phyloP scores from a whole-genome alignment of 805 yeast species.

The Candida ponderosae region DNA sequence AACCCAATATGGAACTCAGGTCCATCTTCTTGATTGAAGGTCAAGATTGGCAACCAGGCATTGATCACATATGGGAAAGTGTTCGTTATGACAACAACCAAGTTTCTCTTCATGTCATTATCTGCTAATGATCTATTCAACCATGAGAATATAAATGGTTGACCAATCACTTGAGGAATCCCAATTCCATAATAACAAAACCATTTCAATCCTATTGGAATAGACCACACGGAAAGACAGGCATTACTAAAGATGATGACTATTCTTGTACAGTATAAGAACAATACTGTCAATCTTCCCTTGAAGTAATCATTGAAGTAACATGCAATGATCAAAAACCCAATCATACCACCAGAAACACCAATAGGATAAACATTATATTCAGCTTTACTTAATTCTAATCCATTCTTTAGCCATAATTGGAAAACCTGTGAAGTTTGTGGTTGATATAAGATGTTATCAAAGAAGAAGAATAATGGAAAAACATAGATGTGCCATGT shows the following conservation, averaged over 20 bases:
- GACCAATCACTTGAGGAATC: slow-evolving; percentile 41
- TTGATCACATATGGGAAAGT: slow-evolving; percentile 30
- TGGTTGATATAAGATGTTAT: slow-evolving; percentile 15
- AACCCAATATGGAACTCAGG: slow-evolving; percentile 28
- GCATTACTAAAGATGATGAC: slow-evolving; percentile 33
- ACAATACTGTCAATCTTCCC: slow-evolving; percentile 27
- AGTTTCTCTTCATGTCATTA: slow-evolving; percentile 19
- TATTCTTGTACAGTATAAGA: slow-evolving; percentile 28
- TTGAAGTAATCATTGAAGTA: slow-evolving; percentile 27
- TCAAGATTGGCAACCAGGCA: slow-evolving; percentile 32
- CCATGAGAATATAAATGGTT: slow-evolving; percentile 47
- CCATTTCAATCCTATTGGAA: slow-evolving; percentile 39
- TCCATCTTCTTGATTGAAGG: slow-evolving; percentile 26
- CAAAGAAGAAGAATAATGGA: slow-evolving; percentile 16
- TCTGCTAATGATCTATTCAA: slow-evolving; percentile 33
- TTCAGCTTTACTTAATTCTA: slow-evolving; percentile 19
- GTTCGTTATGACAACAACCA: slow-evolving; percentile 29
- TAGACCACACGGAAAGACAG: slow-evolving; percentile 35
- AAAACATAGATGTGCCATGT: slow-evolving; percentile 40
- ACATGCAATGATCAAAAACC: slow-evolving; percentile 22
- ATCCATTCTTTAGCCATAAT: slow-evolving; percentile 32
- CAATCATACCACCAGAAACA: slow-evolving; percentile 27
- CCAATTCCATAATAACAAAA: slow-evolving; percentile 38
- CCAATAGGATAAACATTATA: slow-evolving; percentile 33
- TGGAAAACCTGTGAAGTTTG: slow-evolving; percentile 30